Evolutionary conservation across 2,329 filamentous ascomycete genomes (phyloP).

Genomic region (Nakataea oryzae): DNA sequence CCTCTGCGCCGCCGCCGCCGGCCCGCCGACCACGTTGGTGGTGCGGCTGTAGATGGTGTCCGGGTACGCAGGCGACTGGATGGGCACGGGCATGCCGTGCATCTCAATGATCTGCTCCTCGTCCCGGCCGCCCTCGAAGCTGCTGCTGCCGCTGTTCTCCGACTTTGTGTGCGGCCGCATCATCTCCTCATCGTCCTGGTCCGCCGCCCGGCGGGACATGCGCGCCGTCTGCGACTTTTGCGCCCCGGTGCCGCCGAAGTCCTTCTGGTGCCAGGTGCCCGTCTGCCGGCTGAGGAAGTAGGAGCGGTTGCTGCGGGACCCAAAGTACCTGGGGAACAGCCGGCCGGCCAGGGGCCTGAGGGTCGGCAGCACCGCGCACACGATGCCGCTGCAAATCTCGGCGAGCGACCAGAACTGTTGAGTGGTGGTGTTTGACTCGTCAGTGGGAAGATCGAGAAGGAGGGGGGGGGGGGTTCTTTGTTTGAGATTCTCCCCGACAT

Average conservation of each 20-base stretch:
- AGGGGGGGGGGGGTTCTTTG: neutral
- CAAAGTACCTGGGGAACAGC: neutral
- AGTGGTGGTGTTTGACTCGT: no score
- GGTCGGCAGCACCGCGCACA: conserved; percentile 24
- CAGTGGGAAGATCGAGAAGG: no score
- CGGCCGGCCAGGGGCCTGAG: conserved; percentile 16
- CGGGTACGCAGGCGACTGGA: neutral
- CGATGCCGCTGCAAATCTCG: conserved; percentile 24
- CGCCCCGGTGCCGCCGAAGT: neutral
- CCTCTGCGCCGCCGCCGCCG: no score
- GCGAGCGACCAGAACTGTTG: conserved; percentile 23
- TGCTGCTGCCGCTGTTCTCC: neutral
- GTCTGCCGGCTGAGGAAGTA: neutral
- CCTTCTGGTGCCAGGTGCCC: neutral
- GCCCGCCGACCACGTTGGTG: neutral
- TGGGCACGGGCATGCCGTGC: neutral
- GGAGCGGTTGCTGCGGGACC: neutral
- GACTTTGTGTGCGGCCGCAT: neutral
- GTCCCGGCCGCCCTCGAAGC: neutral
- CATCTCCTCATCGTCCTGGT: conserved; percentile 1
- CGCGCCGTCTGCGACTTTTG: neutral
- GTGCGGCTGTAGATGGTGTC: neutral
- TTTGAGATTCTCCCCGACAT: neutral
- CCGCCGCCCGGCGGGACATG: neutral
- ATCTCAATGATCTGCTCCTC: neutral